Percentiles rank a stretch among this genome's conserved stretches.
Conservation (phyloP, 495 filamentous ascomycete genomes). For the Endocarpon pusillum region DNA sequence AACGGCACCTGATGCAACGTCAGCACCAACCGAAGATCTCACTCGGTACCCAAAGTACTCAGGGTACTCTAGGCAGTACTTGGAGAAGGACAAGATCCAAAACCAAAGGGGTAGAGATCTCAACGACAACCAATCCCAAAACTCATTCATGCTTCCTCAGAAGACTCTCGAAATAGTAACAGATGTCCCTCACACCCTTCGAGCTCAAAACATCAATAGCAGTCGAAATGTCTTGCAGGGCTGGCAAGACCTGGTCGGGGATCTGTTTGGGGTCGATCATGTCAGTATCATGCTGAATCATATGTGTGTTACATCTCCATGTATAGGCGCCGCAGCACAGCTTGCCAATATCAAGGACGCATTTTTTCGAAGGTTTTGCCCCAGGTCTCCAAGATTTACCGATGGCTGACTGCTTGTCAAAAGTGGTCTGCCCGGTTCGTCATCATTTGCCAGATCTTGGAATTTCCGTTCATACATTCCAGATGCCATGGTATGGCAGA, state of each 20-base stretch:
- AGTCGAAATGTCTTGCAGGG: conserved; percentile 4
- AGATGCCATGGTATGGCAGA: conserved; percentile 21
- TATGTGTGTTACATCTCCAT: conserved; percentile 21
- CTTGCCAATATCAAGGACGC: conserved; percentile 21
- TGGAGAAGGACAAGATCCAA: too few relatives aligned
- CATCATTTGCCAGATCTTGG: conserved; percentile 19
- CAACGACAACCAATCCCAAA: too few relatives aligned
- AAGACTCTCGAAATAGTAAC: neutral
- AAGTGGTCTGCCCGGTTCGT: conserved; percentile 19
- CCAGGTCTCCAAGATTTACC: neutral
- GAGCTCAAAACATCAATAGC: neutral
- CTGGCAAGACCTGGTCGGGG: conserved; percentile 24
- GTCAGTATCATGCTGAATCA: conserved; percentile 19
- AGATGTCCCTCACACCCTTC: neutral
- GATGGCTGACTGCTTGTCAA: neutral
- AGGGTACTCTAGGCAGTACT: too few relatives aligned
- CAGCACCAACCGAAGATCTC: too few relatives aligned
- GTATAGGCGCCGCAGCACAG: conserved; percentile 17
- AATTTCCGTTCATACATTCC: conserved; percentile 19
- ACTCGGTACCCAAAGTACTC: too few relatives aligned
- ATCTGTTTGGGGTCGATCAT: conserved; percentile 24
- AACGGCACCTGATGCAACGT: too few relatives aligned
- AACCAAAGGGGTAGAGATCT: too few relatives aligned
- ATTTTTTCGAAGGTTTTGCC: conserved; percentile 22
- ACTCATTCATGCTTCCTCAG: too few relatives aligned